Evolutionary conservation across 805 yeast species (phyloP), one percentile per base, ranked within the genome.

Genomic region (Spathaspora sp.): DNA sequence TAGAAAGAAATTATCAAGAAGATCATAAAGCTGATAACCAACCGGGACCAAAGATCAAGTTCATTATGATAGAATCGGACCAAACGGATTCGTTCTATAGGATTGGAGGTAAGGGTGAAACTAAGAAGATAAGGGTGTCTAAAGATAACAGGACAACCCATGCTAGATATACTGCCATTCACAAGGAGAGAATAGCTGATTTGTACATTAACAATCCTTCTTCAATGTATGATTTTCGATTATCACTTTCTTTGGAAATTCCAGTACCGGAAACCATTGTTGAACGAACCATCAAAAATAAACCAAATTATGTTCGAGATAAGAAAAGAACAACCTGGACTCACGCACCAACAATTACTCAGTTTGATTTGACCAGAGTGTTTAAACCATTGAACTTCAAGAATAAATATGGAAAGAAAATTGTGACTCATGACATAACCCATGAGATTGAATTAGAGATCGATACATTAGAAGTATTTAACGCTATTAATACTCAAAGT

Each of bases 181-280:
- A 83, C 54, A 91, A 91, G 62, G 79, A 81, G 57, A 76, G 93
- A 50, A 70, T 90, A 16, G 80, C 89, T 1, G 90, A 87, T 62
- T 66, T 92, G 51, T 78, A 81, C 60, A 74, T 91, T 18, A 83
- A 81, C 60, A 79, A 86, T 49, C 97, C 97, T 3, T 85, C 87
- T 56, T 81, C 87, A 31, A 76, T 83, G 67, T 85, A 84, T 63
- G 97, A 91, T 68, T 74, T 86, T 58, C 78, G 96, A 58, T 70
- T 91, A 38, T 84, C 96, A 5, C 69, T 92, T 56, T 82, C 89
- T 39, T 67, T 87, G 28, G 97, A 91, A 80, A 65, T 85, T 53
- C 97, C 97, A 0, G 79, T 81, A 20, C 77, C 80, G 32, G 83
- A 78, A 69, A 68, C 81, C 64, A 67, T 83, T 71, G 58, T 85